A percentile compares a stretch with the other conserved stretches of the same genome.
Evolutionary conservation across 179 eudicot species (phyloP).

Genomic region (Beta lomatogona): DNA sequence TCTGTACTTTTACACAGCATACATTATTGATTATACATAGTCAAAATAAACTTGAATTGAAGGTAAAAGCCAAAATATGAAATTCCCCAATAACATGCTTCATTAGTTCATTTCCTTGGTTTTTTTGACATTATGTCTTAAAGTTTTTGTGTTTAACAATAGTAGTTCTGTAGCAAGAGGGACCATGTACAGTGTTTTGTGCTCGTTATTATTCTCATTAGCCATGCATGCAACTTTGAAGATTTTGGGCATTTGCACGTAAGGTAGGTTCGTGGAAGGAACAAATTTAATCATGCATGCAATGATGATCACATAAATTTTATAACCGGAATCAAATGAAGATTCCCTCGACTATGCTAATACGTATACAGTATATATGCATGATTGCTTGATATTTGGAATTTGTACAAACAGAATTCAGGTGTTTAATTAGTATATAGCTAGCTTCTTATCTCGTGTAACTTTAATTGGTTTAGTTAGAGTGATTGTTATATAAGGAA

Average conservation of each 20-base stretch:
- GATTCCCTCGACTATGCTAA: conserved; percentile 8
- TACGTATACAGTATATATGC: neutral
- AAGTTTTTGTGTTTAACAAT: neutral
- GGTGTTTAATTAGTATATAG: no score
- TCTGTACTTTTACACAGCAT: neutral
- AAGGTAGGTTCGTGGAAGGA: conserved; percentile 21
- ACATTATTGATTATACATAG: neutral
- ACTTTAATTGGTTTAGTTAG: no score
- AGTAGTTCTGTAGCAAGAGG: neutral
- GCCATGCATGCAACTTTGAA: conserved; percentile 12
- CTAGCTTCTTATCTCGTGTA: no score
- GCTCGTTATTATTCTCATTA: neutral
- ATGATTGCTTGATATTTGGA: neutral
- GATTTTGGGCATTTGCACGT: conserved; percentile 13
- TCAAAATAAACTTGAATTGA: neutral
- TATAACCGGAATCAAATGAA: neutral
- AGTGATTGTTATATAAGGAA: no score
- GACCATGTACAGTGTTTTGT: neutral
- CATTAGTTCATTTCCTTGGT: no score
- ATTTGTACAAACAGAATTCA: no score
- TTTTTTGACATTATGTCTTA: neutral
- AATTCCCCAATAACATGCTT: neutral
- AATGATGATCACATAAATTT: neutral
- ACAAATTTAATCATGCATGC: neutral
- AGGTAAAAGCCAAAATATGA: neutral